Evolutionary conservation across 805 yeast genomes (phyloP).

Genomic region (Pichia nanzhaoensis): DNA sequence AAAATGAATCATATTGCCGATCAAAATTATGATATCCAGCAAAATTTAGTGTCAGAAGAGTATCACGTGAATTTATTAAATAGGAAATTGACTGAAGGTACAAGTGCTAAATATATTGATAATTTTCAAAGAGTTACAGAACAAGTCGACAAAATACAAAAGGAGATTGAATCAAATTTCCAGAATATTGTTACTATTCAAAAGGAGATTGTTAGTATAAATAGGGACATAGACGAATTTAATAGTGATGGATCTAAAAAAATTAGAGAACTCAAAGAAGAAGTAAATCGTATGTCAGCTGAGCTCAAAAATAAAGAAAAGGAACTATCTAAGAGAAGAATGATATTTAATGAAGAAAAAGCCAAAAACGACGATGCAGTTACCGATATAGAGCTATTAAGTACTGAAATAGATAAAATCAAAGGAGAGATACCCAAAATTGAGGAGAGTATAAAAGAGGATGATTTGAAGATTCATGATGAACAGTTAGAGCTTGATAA

Average conservation of each 20-base stretch:
- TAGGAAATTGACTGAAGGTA: slow-evolving; percentile 48
- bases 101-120: slow-evolving; percentile 48
- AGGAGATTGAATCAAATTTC: slow-evolving; percentile 40
- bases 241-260: slow-evolving; percentile 73
- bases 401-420: slow-evolving; percentile 36
- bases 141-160: slow-evolving; percentile 34
- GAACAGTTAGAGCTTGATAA: slow-evolving; percentile 24
- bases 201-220: slow-evolving; percentile 46
- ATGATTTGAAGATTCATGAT: slow-evolving; percentile 25
- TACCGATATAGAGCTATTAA: slow-evolving; percentile 44
- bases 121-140: slow-evolving; percentile 23
- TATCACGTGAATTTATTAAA: slow-evolving; percentile 55
- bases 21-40: slow-evolving; percentile 50
- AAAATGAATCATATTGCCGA: slow-evolving; percentile 38
- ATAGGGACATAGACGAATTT: slow-evolving; percentile 78
- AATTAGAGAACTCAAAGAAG: slow-evolving; percentile 54
- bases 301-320: slow-evolving; percentile 33
- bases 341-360: slow-evolving; percentile 53
- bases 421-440: slow-evolving; percentile 32
- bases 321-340: slow-evolving; percentile 41
- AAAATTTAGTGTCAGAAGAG: slow-evolving; percentile 46
- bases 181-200: slow-evolving; percentile 33
- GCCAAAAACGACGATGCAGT: slow-evolving; percentile 64
- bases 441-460: slow-evolving; percentile 20
- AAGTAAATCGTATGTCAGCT: slow-evolving; percentile 37